Conservation (phyloP, 257 asterid species). For the Catharanthus roseus region DNA sequence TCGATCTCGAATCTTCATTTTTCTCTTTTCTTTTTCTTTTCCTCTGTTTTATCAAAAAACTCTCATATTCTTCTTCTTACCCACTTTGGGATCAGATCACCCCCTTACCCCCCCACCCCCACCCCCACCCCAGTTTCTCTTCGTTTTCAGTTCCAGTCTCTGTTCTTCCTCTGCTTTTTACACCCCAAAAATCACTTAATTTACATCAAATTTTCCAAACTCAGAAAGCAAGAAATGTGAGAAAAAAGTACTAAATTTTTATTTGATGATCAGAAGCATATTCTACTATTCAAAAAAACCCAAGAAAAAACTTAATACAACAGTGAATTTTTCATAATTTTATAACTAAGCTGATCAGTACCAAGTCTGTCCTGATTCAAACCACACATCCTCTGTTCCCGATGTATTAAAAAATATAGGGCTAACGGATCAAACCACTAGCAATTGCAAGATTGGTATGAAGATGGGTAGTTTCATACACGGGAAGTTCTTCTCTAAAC, state of each 20-base stretch:
- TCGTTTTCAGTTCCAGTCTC: slow-evolving; percentile 42
- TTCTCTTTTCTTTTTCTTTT: slow-evolving; percentile 7
- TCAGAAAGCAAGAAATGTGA: background rate
- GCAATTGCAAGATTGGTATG: slow-evolving; percentile 46
- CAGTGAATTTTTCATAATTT: too few relatives aligned
- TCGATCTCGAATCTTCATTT: slow-evolving; percentile 37
- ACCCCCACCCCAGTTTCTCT: slow-evolving; percentile 9
- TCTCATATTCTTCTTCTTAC: slow-evolving; percentile 21
- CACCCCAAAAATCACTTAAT: slow-evolving; percentile 6
- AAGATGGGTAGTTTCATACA: slow-evolving; percentile 67
- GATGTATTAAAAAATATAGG: too few relatives aligned
- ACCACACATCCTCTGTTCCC: too few relatives aligned
- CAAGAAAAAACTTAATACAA: too few relatives aligned
- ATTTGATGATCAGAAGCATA: slow-evolving; percentile 19
- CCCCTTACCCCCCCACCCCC: slow-evolving; percentile 12
- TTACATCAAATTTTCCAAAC: slow-evolving; percentile 29
- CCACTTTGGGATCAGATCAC: slow-evolving; percentile 40
- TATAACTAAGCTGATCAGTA: too few relatives aligned
- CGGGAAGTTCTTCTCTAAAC: slow-evolving; percentile 72
- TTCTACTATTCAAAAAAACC: background rate
- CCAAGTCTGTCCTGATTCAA: too few relatives aligned
- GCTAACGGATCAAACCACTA: slow-evolving; percentile 45
- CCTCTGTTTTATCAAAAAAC: slow-evolving; percentile 32
- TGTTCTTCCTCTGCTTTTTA: slow-evolving; percentile 31
- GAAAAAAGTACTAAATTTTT: slow-evolving; percentile 3